Evolutionary conservation across 1,284 basidiomycete species (phyloP), one percentile per base, ranked within the genome.

Genomic region (Malassezia sympodialis): DNA sequence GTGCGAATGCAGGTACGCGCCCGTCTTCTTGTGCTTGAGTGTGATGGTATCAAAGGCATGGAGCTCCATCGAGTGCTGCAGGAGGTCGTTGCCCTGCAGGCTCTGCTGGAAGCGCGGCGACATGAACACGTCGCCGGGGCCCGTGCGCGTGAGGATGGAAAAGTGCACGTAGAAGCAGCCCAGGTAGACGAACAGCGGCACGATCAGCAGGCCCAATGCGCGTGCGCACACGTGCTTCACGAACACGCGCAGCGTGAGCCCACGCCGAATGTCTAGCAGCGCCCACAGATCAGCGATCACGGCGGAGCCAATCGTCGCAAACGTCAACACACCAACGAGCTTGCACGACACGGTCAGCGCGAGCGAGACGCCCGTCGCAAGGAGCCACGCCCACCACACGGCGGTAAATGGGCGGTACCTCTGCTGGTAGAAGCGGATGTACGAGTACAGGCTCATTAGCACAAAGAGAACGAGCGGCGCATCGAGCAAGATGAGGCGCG

Each of bases 101-200:
- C 91, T 96, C 78, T 98, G 90, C 77, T 99, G 94, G 83, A 99
- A 99, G 8, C 85, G 84, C 11, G 93, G 88, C 69, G 86, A 90
- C 94, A 98, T 98, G 79, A 98, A 99, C 14, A 81, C 80, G 73
- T 98, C 94, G 11, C 94, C 94, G 17, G 91, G 81, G 28, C 94
- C 94, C 23, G 89, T 90, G 64, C 84, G 81, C n/a, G 79, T 87
- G 65, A 98, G 83, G 57, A 96, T 82, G 47, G 85, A 81, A 71
- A 99, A 96, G 76, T 98, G 94, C 21, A 94, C 79, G 79, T 87
- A 98, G 81, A 99, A 98, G 82, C 94, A 90, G 21, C 86, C 86
- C 12, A 98, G 82, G 76, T 99, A 99, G 60, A 98, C 80, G 57
- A 87, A 77, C 62, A 91, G 82, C 4, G 94, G 94, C 17, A 94